Percentiles rank a stretch among this genome's conserved stretches.
Conservation (phyloP, 1,139 yeast genomes). For the Diutina ranongensis region DNA sequence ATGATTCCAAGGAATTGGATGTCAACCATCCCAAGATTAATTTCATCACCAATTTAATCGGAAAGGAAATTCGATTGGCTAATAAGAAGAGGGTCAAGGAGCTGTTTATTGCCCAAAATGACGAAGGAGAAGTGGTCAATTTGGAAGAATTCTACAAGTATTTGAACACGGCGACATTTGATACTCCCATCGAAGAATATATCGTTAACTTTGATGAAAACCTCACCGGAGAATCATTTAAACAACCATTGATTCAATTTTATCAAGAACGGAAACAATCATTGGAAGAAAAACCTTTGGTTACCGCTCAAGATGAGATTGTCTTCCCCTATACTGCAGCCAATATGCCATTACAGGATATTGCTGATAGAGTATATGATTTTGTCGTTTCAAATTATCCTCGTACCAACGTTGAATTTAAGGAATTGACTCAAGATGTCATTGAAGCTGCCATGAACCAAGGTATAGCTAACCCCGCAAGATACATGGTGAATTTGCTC, state of each 20-base stretch:
- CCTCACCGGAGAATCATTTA: conserved; percentile 26
- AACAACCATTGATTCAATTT: conserved; percentile 11
- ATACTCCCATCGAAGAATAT: conserved; percentile 14
- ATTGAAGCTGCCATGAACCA: conserved; percentile 13
- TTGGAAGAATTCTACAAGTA: conserved; percentile 52
- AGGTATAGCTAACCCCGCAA: conserved; percentile 28
- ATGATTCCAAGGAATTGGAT: conserved; percentile 31
- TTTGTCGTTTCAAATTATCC: conserved; percentile 28
- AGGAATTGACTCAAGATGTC: conserved; percentile 22
- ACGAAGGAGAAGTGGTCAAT: conserved; percentile 15
- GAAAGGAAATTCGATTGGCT: conserved; percentile 74
- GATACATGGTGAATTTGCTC: conserved; percentile 46
- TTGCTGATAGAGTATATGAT: conserved; percentile 29
- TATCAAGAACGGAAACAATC: conserved; percentile 21
- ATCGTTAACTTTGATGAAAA: conserved; percentile 25
- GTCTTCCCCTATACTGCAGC: conserved; percentile 26
- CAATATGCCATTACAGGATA: conserved; percentile 26
- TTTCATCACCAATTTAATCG: conserved; percentile 68
- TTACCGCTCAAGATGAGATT: conserved; percentile 32
- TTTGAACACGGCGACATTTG: conserved; percentile 35
- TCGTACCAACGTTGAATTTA: conserved; percentile 29
- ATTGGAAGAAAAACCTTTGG: conserved; percentile 16
- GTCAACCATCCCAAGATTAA: conserved; percentile 62
- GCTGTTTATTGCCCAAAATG: conserved; percentile 49
- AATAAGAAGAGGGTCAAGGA: conserved; percentile 58